phyloP scores from a whole-genome alignment of 257 asterid species.

The Solanum phureja region DNA sequence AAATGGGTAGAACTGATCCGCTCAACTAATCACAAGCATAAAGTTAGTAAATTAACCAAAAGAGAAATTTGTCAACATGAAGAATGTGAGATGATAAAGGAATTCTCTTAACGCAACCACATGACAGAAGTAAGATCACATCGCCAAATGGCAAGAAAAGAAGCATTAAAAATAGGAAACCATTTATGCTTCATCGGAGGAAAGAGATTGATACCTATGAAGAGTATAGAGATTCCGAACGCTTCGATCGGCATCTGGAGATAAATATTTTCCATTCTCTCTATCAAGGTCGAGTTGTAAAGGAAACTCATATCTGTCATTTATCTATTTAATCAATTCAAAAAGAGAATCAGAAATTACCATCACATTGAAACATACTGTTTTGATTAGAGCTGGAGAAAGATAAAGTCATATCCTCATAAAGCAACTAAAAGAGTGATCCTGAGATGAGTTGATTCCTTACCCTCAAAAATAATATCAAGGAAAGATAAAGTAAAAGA shows the following conservation, averaged over 20 bases:
- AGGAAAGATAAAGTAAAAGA: not conserved
- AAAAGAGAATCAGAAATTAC: not conserved
- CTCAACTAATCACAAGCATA: not conserved
- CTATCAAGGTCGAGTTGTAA: constrained; percentile 88
- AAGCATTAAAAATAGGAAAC: not conserved
- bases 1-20: not conserved
- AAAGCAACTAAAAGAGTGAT: not conserved
- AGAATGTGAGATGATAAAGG: not conserved
- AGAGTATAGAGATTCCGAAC: constrained; percentile 77
- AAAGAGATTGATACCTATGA: constrained; percentile 49
- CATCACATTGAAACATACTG: not conserved
- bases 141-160: not conserved
- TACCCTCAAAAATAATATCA: not conserved
- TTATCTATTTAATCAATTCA: constrained; percentile 42
- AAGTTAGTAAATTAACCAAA: not conserved
- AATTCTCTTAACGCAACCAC: not conserved
- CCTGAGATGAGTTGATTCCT: not conserved
- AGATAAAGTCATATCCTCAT: not conserved
- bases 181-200: not conserved
- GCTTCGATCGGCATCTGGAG: constrained; percentile 79
- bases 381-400: not conserved
- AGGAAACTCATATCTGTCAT: constrained; percentile 88
- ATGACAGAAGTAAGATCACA: not conserved
- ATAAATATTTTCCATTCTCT: constrained; percentile 71
- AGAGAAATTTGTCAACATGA: not conserved